phyloP scores from a whole-genome alignment of 2,329 filamentous ascomycete genomes.

The Aspergillus aculeatus region DNA sequence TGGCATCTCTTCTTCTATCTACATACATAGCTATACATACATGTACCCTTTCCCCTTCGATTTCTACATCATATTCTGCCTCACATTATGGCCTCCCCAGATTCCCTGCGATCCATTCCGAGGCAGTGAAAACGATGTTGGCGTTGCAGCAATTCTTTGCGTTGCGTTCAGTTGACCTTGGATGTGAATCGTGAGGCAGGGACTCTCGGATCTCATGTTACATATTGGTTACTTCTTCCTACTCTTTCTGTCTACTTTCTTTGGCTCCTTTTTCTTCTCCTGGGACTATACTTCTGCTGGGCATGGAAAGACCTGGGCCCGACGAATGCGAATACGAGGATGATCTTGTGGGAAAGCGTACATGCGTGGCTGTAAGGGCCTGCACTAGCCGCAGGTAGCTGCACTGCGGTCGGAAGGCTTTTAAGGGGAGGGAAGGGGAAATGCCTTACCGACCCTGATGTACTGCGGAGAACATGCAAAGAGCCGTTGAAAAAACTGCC shows the following conservation, averaged over 20 bases:
- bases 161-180: not conserved
- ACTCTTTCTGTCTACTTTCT: not conserved
- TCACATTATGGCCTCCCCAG: not conserved
- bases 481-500: not conserved
- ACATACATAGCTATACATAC: not conserved
- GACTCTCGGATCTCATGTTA: not conserved
- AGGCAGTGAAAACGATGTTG: not conserved
- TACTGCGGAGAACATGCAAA: not conserved
- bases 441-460: not conserved
- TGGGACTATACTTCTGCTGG: not conserved
- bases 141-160: not conserved
- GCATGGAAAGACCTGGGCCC: not conserved
- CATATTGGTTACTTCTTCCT: not conserved
- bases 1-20: not conserved
- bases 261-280: not conserved
- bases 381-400: no score
- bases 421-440: no score
- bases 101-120: not conserved
- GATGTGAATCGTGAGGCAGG: not conserved
- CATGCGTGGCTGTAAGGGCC: not conserved
- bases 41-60: not conserved
- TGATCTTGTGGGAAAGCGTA: not conserved
- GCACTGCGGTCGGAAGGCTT: no score
- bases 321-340: not conserved
- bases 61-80: no score